These are phyloP conservation scores for Pugionium dolabratum DNA, from an alignment of 345 rosid species.

Conservation along the genomic window DNA sequence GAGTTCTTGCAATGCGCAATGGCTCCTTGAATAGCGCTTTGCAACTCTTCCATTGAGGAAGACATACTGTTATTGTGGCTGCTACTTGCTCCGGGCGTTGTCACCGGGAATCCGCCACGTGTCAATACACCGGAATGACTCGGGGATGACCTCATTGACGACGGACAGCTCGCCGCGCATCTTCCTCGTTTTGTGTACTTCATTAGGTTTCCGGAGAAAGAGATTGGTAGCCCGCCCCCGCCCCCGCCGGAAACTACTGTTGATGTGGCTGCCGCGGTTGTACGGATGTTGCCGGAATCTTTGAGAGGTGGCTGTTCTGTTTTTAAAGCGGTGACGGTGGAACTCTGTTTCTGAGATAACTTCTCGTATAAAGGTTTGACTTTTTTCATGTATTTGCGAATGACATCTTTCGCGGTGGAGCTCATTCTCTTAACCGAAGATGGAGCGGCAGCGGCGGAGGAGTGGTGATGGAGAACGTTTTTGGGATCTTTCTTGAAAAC, in stretches of 20 bases:
- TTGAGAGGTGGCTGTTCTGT: slow-evolving; percentile 30
- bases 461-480: slow-evolving; percentile 14
- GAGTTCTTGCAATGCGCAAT: slow-evolving; percentile 91
- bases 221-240: slow-evolving; percentile 42
- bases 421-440: slow-evolving; percentile 77
- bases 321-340: slow-evolving; percentile 1
- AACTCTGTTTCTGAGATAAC: slow-evolving; percentile 61
- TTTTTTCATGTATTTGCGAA: slow-evolving; percentile 81
- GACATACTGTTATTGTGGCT: slow-evolving; percentile 22
- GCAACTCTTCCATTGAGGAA: slow-evolving; percentile 90
- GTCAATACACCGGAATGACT: slow-evolving; percentile 81
- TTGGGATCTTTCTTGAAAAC: slow-evolving; percentile 78
- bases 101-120: slow-evolving; percentile 43
- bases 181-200: slow-evolving; percentile 66
- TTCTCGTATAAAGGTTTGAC: slow-evolving; percentile 94
- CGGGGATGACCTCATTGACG: slow-evolving; percentile 89
- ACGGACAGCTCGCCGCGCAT: slow-evolving; percentile 77
- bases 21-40: slow-evolving; percentile 93
- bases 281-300: slow-evolving; percentile 22
- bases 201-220: slow-evolving; percentile 83
- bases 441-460: slow-evolving; percentile 41
- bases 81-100: slow-evolving; percentile 15
- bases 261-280: background rate
- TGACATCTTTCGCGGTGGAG: slow-evolving; percentile 74
- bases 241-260: slow-evolving; percentile 26